Percentiles rank a stretch among this genome's conserved stretches.
Conservation (phyloP, 345 rosid species). For the Gossypium ekmanianum region DNA sequence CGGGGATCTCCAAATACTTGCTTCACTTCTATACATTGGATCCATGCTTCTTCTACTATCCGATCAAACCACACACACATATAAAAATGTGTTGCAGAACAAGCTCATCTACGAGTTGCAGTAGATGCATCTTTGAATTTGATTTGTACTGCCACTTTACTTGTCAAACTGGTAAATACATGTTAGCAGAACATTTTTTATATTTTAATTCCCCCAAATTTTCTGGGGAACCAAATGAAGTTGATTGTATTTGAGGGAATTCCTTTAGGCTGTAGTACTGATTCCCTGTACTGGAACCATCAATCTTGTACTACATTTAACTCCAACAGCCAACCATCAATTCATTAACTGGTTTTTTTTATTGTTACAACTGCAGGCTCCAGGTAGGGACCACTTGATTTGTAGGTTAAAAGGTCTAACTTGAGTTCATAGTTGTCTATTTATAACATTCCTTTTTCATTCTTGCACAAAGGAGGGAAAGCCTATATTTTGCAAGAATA, state of each 20-base stretch:
- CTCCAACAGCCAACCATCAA: background rate
- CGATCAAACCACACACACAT: background rate
- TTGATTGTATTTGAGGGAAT: background rate
- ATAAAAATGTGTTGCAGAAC: background rate
- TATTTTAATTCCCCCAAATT: background rate
- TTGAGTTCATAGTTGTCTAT: background rate
- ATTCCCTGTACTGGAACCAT: background rate
- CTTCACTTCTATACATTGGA: slow-evolving; percentile 11
- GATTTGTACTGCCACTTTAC: background rate
- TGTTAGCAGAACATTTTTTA: background rate
- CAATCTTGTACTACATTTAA: slow-evolving; percentile 12
- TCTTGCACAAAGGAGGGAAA: background rate
- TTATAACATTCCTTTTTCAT: background rate
- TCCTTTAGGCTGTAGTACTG: background rate
- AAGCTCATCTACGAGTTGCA: background rate
- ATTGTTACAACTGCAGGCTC: background rate
- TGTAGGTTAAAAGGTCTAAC: background rate
- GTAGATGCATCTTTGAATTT: slow-evolving; percentile 3
- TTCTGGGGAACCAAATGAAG: background rate
- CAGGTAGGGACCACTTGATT: background rate
- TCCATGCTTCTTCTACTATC: background rate
- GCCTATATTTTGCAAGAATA: background rate
- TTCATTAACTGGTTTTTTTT: background rate
- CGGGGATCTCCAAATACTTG: slow-evolving; percentile 17
- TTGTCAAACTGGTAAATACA: background rate